phyloP scores from a whole-genome alignment of 148 eudicot species.

The Polygonum maritimum region DNA sequence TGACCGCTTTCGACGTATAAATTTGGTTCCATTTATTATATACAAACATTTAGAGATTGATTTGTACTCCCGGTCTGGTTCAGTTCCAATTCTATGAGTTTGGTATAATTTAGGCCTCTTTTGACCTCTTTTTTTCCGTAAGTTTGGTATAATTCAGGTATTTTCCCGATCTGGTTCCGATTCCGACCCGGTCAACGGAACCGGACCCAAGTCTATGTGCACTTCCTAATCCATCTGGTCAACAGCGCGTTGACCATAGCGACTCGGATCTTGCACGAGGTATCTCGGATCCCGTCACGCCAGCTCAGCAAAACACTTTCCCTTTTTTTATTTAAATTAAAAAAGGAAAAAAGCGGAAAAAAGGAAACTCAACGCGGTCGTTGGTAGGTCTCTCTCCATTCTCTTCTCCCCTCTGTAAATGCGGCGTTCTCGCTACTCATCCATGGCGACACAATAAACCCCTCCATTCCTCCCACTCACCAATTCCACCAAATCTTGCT shows the following conservation, averaged over 20 bases:
- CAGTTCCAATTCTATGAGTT: too few relatives aligned
- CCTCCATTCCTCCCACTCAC: background rate
- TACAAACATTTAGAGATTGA: too few relatives aligned
- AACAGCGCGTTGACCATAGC: background rate
- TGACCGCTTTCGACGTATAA: too few relatives aligned
- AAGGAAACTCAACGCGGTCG: conserved; percentile 6
- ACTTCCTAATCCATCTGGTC: background rate
- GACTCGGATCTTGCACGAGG: conserved; percentile 6
- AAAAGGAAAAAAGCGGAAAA: background rate
- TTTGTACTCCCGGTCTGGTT: too few relatives aligned
- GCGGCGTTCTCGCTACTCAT: background rate
- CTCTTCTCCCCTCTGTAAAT: background rate
- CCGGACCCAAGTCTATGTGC: too few relatives aligned
- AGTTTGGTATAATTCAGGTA: too few relatives aligned
- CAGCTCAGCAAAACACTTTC: background rate
- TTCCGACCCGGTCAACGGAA: too few relatives aligned
- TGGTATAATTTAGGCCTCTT: too few relatives aligned
- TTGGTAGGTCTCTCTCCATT: conserved; percentile 11
- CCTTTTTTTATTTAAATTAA: background rate
- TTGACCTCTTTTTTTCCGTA: too few relatives aligned
- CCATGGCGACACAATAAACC: conserved; percentile 1
- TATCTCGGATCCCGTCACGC: conserved; percentile 5
- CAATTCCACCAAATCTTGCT: background rate
- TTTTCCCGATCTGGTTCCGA: too few relatives aligned
- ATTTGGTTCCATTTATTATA: too few relatives aligned